A percentile compares a stretch with the other conserved stretches of the same genome.
These are phyloP conservation scores for Trypanosoma lewisi DNA, from an alignment of 208 protist genomes.

Conservation along the genomic window DNA sequence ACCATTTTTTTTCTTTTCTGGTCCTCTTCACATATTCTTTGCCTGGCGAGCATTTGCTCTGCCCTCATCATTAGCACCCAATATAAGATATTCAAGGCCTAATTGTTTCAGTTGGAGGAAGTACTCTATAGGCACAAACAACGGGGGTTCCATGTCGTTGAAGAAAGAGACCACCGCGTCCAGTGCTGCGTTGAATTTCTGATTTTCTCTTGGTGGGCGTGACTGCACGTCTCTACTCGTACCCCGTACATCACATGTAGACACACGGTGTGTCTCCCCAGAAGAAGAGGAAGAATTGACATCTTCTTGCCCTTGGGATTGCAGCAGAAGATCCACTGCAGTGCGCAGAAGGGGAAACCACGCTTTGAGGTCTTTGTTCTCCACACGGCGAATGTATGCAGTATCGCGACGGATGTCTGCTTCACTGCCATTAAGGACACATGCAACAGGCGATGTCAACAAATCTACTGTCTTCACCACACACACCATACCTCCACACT, in stretches of 20 bases:
- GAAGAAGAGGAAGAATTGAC: neutral
- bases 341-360: slow-evolving; percentile 33
- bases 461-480: slow-evolving; percentile 69
- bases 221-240: neutral
- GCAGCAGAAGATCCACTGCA: slow-evolving; percentile 7
- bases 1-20: neutral
- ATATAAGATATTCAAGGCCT: slow-evolving; percentile 11
- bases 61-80: neutral
- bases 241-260: too few species aligned
- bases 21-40: neutral
- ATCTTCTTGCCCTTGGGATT: neutral
- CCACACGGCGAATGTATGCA: slow-evolving; percentile 32
- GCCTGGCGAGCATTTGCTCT: neutral
- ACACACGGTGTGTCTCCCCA: too few species aligned
- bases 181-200: neutral
- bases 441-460: slow-evolving; percentile 67
- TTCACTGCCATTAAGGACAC: slow-evolving; percentile 52
- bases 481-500: slow-evolving; percentile 23
- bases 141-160: slow-evolving; percentile 23
- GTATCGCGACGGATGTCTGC: slow-evolving; percentile 33
- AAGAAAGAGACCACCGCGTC: slow-evolving; percentile 13
- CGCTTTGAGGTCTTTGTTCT: slow-evolving; percentile 38
- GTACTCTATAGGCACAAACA: slow-evolving; percentile 36
- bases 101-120: slow-evolving; percentile 29
- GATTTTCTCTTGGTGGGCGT: neutral